These are phyloP conservation scores for Meyerozyma sp. DNA, from an alignment of 1,139 yeast genomes.

Conservation along the genomic window DNA sequence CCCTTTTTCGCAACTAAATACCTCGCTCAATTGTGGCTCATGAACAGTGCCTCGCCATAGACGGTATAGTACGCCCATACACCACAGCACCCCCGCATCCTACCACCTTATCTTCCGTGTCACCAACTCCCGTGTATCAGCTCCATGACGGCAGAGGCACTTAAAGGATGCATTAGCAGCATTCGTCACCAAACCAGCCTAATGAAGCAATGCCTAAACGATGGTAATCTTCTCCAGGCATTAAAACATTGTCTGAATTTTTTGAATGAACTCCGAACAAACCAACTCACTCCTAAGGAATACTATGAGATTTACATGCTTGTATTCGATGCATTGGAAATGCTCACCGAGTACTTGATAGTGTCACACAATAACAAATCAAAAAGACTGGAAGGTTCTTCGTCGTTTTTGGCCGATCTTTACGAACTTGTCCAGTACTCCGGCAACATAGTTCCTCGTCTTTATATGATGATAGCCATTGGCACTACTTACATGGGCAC, in stretches of 20 bases:
- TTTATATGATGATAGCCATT: constrained; percentile 91
- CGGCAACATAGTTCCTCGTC: constrained; percentile 85
- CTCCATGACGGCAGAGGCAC: not conserved
- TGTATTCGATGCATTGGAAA: constrained; percentile 77
- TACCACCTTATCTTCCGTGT: not conserved
- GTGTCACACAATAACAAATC: constrained; percentile 53
- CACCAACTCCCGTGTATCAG: not conserved
- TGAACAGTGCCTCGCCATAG: too few relatives aligned
- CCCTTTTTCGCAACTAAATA: too few relatives aligned
- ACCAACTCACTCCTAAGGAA: constrained; percentile 77
- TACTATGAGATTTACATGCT: constrained; percentile 89
- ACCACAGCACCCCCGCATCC: not conserved
- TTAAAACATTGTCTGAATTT: constrained; percentile 82
- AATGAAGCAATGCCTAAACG: constrained; percentile 77
- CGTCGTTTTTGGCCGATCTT: constrained; percentile 80
- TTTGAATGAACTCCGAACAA: constrained; percentile 76
- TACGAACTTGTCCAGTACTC: constrained; percentile 95
- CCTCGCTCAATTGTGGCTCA: too few relatives aligned
- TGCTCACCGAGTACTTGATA: constrained; percentile 58
- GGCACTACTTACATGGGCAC: constrained; percentile 85
- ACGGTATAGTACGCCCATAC: not conserved
- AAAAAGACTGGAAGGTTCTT: constrained; percentile 15
- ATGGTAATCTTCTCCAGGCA: constrained; percentile 74
- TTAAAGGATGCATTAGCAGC: constrained; percentile 42
- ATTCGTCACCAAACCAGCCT: constrained; percentile 67